These are phyloP conservation scores for Penicillium cosmopolitanum DNA, from an alignment of 495 filamentous ascomycete genomes.

Conservation along the genomic window DNA sequence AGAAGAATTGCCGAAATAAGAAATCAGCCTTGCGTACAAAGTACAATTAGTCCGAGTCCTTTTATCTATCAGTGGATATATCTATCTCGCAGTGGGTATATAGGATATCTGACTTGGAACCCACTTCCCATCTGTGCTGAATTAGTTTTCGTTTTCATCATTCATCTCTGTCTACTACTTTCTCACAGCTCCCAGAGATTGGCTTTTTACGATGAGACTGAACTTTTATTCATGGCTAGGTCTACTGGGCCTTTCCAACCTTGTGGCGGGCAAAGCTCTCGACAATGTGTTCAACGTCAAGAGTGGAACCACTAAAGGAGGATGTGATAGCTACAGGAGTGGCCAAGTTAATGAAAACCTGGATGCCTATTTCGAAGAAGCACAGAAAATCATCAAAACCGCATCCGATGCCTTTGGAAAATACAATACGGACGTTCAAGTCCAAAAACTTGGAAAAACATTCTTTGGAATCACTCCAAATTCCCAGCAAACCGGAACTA, in stretches of 20 bases:
- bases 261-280: neutral
- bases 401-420: neutral
- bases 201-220: neutral
- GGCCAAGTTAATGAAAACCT: neutral
- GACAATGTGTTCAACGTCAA: neutral
- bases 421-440: neutral
- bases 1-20: too few relatives aligned
- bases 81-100: too few relatives aligned
- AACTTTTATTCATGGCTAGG: neutral
- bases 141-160: neutral
- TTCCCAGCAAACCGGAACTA: neutral
- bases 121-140: too few relatives aligned
- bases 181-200: neutral
- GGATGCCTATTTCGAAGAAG: neutral
- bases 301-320: neutral
- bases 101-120: too few relatives aligned
- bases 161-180: neutral
- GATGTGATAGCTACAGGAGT: neutral
- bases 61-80: too few relatives aligned
- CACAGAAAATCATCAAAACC: neutral
- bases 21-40: too few relatives aligned
- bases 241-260: neutral
- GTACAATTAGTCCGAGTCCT: too few relatives aligned
- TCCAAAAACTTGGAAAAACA: neutral
- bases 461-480: neutral